Conservation (phyloP, 2,329 filamentous ascomycete genomes). For the Curvularia sp. region DNA sequence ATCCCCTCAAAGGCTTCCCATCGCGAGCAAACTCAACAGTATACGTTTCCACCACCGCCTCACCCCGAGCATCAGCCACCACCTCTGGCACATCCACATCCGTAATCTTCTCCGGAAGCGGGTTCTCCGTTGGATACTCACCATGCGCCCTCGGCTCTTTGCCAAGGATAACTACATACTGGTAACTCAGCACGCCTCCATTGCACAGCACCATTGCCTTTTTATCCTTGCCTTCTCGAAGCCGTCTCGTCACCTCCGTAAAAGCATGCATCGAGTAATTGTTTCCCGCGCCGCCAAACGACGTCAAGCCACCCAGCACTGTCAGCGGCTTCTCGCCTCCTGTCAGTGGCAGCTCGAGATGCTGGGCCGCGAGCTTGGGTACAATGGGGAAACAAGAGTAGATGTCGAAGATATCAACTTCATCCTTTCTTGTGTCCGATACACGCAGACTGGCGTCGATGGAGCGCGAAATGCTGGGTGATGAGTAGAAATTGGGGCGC, state of each 20-base stretch:
- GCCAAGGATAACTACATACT: constrained; percentile 67
- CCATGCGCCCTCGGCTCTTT: constrained; percentile 51
- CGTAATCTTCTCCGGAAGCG: constrained; percentile 53
- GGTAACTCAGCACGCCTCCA: constrained; percentile 69
- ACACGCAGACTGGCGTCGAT: constrained; percentile 61
- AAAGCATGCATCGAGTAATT: constrained; percentile 72
- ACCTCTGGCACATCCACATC: constrained; percentile 51
- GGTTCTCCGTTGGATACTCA: constrained; percentile 57
- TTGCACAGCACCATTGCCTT: constrained; percentile 69
- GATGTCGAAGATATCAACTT: constrained; percentile 69
- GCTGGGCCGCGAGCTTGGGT: constrained; percentile 68
- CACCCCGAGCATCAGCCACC: constrained; percentile 55
- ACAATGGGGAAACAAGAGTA: constrained; percentile 76
- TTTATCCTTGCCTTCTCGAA: constrained; percentile 56
- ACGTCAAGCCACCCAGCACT: constrained; percentile 69
- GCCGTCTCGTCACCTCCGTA: constrained; percentile 52
- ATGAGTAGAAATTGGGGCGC: constrained; percentile 64
- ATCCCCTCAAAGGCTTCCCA: constrained; percentile 56
- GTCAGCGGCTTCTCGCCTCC: constrained; percentile 61
- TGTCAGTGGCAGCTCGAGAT: constrained; percentile 62
- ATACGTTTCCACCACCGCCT: constrained; percentile 66
- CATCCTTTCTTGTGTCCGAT: constrained; percentile 56
- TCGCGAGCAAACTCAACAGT: constrained; percentile 64
- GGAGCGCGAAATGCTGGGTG: constrained; percentile 64
- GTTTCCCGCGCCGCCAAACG: constrained; percentile 73